These are phyloP conservation scores for Penicillium sp. DNA, from an alignment of 2,329 filamentous ascomycete species.

Conservation along the genomic window DNA sequence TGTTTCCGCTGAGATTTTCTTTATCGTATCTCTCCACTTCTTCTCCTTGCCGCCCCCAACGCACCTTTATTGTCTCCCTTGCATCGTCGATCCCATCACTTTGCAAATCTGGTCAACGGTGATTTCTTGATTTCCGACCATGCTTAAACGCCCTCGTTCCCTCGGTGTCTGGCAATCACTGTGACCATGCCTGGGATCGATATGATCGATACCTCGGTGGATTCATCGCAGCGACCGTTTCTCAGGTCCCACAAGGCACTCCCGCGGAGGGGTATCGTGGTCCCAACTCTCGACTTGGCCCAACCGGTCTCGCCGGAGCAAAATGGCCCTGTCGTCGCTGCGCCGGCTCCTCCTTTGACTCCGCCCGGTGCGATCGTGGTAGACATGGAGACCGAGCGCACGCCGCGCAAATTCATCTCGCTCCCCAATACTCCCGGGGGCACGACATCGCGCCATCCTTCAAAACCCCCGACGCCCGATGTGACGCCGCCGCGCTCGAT, in stretches of 20 bases:
- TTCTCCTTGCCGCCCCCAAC: too few relatives aligned
- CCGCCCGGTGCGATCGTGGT: slow-evolving; percentile 31
- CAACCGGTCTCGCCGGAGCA: slow-evolving; percentile 23
- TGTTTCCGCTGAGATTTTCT: too few relatives aligned
- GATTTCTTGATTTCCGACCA: not conserved
- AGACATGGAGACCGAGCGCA: slow-evolving; percentile 17
- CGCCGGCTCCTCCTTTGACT: slow-evolving; percentile 35
- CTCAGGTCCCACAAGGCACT: slow-evolving; percentile 41
- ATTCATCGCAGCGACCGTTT: slow-evolving; percentile 27
- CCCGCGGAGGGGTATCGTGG: slow-evolving; percentile 32
- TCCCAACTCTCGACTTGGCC: slow-evolving; percentile 19
- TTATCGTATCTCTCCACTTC: too few relatives aligned
- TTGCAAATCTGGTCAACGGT: not conserved
- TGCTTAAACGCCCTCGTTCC: slow-evolving; percentile 2
- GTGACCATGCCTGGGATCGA: slow-evolving; percentile 31
- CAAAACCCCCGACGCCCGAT: slow-evolving; percentile 68
- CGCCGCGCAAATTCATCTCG: slow-evolving; percentile 24
- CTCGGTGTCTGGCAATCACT: slow-evolving; percentile 1
- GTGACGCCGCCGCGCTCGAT: slow-evolving; percentile 60
- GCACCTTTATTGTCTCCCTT: not conserved
- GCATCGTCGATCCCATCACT: not conserved
- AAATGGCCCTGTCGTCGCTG: slow-evolving; percentile 23
- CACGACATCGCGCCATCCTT: slow-evolving; percentile 58
- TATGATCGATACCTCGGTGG: slow-evolving; percentile 24
- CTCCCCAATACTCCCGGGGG: slow-evolving; percentile 20